These are phyloP conservation scores for Circinella umbellata DNA, from an alignment of 371 early-diverging fungal genomes.

Conservation along the genomic window DNA sequence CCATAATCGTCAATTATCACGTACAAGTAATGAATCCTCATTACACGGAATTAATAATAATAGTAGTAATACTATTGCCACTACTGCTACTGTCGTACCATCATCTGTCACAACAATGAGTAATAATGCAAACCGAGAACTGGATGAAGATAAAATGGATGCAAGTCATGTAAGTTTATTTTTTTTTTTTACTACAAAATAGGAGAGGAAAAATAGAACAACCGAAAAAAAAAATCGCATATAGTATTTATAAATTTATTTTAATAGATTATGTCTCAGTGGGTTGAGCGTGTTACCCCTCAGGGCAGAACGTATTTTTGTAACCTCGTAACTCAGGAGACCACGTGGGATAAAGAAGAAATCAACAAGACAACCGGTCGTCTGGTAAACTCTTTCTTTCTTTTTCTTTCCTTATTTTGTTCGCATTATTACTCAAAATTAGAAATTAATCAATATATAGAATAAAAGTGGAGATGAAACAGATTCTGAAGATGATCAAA, in stretches of 20 bases:
- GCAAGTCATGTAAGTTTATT: conserved; percentile 12
- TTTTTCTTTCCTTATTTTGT: too few species aligned
- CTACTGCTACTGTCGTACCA: background rate
- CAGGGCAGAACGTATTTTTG: conserved; percentile 78
- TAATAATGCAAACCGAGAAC: background rate
- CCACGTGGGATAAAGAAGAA: conserved; percentile 68
- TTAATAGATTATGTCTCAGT: conserved; percentile 50
- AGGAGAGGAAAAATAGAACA: too few species aligned
- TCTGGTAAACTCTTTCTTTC: conserved; percentile 25
- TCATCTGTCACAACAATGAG: background rate
- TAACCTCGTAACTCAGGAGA: conserved; percentile 82
- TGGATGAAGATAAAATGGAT: conserved; percentile 8
- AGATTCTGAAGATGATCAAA: conserved; percentile 54
- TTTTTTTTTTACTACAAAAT: background rate
- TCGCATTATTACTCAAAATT: too few species aligned
- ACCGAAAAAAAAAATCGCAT: too few species aligned
- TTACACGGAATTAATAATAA: background rate
- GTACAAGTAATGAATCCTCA: background rate
- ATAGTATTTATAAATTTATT: background rate
- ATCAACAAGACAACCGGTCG: conserved; percentile 44
- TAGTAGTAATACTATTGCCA: background rate
- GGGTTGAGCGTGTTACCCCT: conserved; percentile 62
- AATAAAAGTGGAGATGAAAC: conserved; percentile 34
- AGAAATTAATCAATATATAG: background rate
- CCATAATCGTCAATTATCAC: background rate